These are phyloP conservation scores for Aspergillus alliaceus DNA, from an alignment of 2,329 filamentous ascomycete species.

Conservation along the genomic window DNA sequence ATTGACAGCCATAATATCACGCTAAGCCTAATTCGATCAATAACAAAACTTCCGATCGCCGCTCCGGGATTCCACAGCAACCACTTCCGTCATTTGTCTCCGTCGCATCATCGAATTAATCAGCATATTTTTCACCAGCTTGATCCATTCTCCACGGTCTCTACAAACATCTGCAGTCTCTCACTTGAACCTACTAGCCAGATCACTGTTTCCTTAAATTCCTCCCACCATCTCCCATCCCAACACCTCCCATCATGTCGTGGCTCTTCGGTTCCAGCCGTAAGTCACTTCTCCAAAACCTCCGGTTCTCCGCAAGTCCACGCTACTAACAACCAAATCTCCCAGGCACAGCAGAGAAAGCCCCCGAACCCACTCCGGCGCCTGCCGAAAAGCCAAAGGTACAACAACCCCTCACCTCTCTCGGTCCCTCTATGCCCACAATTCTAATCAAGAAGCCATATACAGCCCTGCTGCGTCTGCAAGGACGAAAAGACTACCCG, in stretches of 20 bases:
- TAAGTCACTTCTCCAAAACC: background rate
- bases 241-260: slow-evolving; percentile 2
- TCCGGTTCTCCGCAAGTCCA: background rate
- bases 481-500: slow-evolving; percentile 88
- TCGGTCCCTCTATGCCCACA: background rate
- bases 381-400: slow-evolving; percentile 42
- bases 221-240: background rate
- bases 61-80: slow-evolving; percentile 19
- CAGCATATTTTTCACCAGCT: slow-evolving; percentile 11
- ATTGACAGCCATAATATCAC: background rate
- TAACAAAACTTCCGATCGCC: slow-evolving; percentile 10
- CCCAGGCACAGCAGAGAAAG: slow-evolving; percentile 20
- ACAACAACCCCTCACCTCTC: background rate
- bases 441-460: background rate
- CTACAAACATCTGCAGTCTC: background rate
- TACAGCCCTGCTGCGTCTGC: slow-evolving; percentile 94
- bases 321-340: slow-evolving; percentile 1
- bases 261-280: background rate
- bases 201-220: background rate
- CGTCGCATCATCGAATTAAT: slow-evolving; percentile 16
- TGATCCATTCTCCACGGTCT: too few relatives aligned
- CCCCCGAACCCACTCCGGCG: slow-evolving; percentile 20
- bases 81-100: slow-evolving; percentile 21
- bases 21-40: slow-evolving; percentile 4
- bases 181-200: background rate